Conservation (phyloP, 192 early-diverging fungal genomes). For the Lobosporangium transversale region DNA sequence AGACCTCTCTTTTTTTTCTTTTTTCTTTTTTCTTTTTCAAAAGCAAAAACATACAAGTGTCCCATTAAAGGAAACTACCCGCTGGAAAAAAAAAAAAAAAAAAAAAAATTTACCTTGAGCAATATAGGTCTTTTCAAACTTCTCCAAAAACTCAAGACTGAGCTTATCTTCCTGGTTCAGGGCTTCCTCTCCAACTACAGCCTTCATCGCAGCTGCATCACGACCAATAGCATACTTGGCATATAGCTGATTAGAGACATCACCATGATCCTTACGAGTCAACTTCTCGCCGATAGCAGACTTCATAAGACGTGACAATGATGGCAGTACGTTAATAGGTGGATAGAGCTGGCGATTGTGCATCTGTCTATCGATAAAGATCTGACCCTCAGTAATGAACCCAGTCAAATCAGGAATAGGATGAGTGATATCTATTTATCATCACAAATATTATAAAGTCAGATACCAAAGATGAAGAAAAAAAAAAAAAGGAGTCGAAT, state of each 20-base stretch:
- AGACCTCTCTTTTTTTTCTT: too few species aligned
- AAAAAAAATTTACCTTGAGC: conserved; percentile 77
- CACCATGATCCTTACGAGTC: conserved; percentile 98
- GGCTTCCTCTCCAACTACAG: conserved; percentile 99
- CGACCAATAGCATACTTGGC: conserved; percentile 99
- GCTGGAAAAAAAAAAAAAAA: conserved; percentile 13
- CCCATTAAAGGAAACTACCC: background rate
- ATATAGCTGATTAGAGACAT: conserved; percentile 99
- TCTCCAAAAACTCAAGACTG: conserved; percentile 96
- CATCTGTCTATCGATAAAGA: conserved; percentile 98
- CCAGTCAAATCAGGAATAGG: conserved; percentile 99
- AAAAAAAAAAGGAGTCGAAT: background rate
- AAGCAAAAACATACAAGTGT: background rate
- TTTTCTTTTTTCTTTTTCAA: too few species aligned
- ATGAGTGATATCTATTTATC: conserved; percentile 92
- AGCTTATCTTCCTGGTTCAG: conserved; percentile 98
- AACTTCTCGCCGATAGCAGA: conserved; percentile 98
- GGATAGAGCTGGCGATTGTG: conserved; percentile 99
- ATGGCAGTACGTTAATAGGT: conserved; percentile 99
- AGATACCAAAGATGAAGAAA: background rate
- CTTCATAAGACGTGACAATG: conserved; percentile 99
- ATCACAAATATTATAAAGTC: background rate
- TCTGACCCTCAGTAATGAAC: conserved; percentile 99
- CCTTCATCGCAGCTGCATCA: conserved; percentile 99
- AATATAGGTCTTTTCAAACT: conserved; percentile 98